These are phyloP conservation scores for Solanum ossicruentum DNA, from an alignment of 257 asterid species.

Conservation along the genomic window DNA sequence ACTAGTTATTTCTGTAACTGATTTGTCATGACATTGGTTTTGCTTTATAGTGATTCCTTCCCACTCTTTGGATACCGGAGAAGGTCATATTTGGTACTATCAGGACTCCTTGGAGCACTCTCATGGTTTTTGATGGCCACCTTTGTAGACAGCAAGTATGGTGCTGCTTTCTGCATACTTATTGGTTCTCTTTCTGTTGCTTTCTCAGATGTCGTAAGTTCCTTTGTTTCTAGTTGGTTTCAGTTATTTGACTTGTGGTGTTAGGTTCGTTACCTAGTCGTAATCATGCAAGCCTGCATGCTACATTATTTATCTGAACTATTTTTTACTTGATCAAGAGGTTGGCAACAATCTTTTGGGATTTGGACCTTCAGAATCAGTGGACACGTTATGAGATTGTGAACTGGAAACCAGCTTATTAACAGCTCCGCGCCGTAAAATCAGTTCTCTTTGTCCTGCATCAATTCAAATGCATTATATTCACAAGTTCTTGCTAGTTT, in stretches of 20 bases:
- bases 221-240: not conserved
- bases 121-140: slow-evolving; percentile 95
- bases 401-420: not conserved
- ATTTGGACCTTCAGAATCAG: not conserved
- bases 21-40: not conserved
- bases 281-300: not conserved
- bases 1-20: not conserved
- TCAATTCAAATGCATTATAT: not conserved
- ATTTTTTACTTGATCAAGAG: not conserved
- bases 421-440: not conserved
- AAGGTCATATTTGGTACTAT: slow-evolving; percentile 84
- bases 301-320: not conserved
- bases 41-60: slow-evolving; percentile 54
- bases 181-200: slow-evolving; percentile 97
- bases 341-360: not conserved
- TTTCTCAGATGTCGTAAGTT: slow-evolving; percentile 93
- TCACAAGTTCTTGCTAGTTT: not conserved
- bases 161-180: slow-evolving; percentile 83
- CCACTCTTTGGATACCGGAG: slow-evolving; percentile 96
- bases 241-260: not conserved
- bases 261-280: not conserved
- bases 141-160: slow-evolving; percentile 73
- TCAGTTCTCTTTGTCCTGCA: not conserved
- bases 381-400: not conserved
- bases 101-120: slow-evolving; percentile 91